Evolutionary conservation across 2,329 filamentous ascomycete genomes (phyloP).

Genomic region (Lizonia empirigonia): DNA sequence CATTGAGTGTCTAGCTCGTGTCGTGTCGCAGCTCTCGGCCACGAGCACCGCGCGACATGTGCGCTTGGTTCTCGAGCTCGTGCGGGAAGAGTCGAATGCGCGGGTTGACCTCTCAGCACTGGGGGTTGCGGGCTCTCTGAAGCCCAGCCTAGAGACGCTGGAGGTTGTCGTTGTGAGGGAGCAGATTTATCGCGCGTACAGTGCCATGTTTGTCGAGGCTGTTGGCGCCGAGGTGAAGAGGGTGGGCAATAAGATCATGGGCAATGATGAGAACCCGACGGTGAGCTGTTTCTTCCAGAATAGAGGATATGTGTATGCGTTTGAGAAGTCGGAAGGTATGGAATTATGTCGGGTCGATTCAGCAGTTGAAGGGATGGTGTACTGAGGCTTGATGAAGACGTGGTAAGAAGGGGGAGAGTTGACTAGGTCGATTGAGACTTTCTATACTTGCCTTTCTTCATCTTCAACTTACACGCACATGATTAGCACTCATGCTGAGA

Average conservation of each 20-base stretch:
- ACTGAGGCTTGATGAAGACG: not conserved
- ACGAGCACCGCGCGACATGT: constrained; percentile 1
- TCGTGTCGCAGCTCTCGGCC: not conserved
- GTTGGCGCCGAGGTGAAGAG: constrained; percentile 8
- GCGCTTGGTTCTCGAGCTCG: constrained; percentile 5
- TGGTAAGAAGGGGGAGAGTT: not conserved
- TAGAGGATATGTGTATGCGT: constrained; percentile 6
- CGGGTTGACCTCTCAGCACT: constrained; percentile 4
- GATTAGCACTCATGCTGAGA: too few species aligned
- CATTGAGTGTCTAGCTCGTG: not conserved
- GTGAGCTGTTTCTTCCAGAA: not conserved
- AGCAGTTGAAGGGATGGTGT: not conserved
- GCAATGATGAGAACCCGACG: constrained; percentile 9
- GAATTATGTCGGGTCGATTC: constrained; percentile 12
- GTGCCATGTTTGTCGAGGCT: constrained; percentile 2
- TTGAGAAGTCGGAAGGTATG: constrained; percentile 5
- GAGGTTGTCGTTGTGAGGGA: constrained; percentile 15
- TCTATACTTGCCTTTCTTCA: too few species aligned
- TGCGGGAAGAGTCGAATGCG: constrained; percentile 7
- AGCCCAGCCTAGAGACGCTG: constrained; percentile 5
- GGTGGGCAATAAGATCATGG: constrained; percentile 6
- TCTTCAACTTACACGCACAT: not conserved
- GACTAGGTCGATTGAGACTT: too few species aligned
- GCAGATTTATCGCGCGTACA: constrained; percentile 10
- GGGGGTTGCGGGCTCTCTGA: constrained; percentile 2